phyloP scores from a whole-genome alignment of 2,329 filamentous ascomycete genomes.

The Aspergillus flavus region DNA sequence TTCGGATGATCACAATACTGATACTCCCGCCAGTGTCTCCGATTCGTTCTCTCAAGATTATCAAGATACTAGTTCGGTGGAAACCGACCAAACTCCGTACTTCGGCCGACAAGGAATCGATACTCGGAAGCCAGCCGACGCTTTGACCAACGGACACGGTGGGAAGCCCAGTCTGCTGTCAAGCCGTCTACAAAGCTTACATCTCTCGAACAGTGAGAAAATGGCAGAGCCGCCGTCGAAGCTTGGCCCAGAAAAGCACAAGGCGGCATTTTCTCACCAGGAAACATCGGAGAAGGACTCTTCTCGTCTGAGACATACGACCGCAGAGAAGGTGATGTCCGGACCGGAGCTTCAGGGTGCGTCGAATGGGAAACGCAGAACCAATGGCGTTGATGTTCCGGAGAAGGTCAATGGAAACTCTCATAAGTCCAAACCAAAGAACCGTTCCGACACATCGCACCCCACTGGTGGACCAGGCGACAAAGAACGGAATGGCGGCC shows the following conservation, averaged over 20 bases:
- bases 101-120: slow-evolving; percentile 32
- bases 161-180: slow-evolving; percentile 39
- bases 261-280: slow-evolving; percentile 18
- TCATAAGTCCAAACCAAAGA: slow-evolving; percentile 39
- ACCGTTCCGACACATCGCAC: slow-evolving; percentile 32
- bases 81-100: slow-evolving; percentile 35
- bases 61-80: slow-evolving; percentile 39
- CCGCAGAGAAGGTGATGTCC: slow-evolving; percentile 32
- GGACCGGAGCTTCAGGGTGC: slow-evolving; percentile 34
- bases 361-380: slow-evolving; percentile 34
- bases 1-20: slow-evolving; percentile 41
- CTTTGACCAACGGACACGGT: slow-evolving; percentile 28
- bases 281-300: slow-evolving; percentile 33
- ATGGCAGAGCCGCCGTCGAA: slow-evolving; percentile 28
- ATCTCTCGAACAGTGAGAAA: slow-evolving; percentile 39
- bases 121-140: slow-evolving; percentile 20
- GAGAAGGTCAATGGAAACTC: slow-evolving; percentile 39
- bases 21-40: slow-evolving; percentile 41
- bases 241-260: slow-evolving; percentile 28
- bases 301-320: slow-evolving; percentile 28
- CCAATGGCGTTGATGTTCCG: slow-evolving; percentile 32
- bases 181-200: slow-evolving; percentile 41
- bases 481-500: slow-evolving; percentile 35
- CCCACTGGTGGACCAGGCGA: slow-evolving; percentile 24
- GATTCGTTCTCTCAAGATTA: slow-evolving; percentile 43